Evolutionary conservation across 352 stramenopile genomes (phyloP), one percentile per base, ranked within the genome.

Genomic region (Hyaloperonospora arabidopsidis): DNA sequence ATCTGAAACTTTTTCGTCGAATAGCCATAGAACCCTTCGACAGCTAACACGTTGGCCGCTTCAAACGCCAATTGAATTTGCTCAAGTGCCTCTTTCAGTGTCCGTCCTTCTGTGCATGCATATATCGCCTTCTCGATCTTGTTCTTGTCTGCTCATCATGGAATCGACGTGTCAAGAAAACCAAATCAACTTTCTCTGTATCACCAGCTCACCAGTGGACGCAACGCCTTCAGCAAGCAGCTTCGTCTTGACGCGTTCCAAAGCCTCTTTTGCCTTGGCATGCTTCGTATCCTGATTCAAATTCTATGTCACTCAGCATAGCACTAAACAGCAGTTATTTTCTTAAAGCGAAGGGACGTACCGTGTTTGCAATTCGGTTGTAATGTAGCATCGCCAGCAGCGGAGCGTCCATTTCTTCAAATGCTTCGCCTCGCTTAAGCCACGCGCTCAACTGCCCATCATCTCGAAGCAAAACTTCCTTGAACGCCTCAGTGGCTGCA

Each of bases 351-450:
- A 0, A 17, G 48, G 11, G 13, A 58, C 62, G 28, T 54, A 86
- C 78, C 59, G 78, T 45, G 15, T 40, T 65, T 1, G 61, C 68
- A 12, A 84, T 72, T 19, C 76, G 68, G 34, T 68, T 85, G 52
- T 70, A 89, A 38, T 89, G 79, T n/a, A 89, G 46, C 73, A 84
- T 77, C 1, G 79, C 79, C 14, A 89, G 59, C 25, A 89, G 45
- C 13, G 74, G 60, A n/a, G 72, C 67, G 13, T 61, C 61, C 69
- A 89, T 81, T 0, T 34, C 34, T 47, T 87, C 76, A 55, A 89
- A 89, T 7, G 67, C 57, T 56, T 61, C 32, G 0, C 79, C 79
- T 53, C 79, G 62, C 47, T 72, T 63, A 5, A 81, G 22, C 79
- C 79, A 89, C 48, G 76, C 74, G 0, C 21, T 14, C 3, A 81